Percentiles rank a stretch among this genome's conserved stretches.
Conservation (phyloP, 495 filamentous ascomycete genomes). For the Penicillium roqueforti region DNA sequence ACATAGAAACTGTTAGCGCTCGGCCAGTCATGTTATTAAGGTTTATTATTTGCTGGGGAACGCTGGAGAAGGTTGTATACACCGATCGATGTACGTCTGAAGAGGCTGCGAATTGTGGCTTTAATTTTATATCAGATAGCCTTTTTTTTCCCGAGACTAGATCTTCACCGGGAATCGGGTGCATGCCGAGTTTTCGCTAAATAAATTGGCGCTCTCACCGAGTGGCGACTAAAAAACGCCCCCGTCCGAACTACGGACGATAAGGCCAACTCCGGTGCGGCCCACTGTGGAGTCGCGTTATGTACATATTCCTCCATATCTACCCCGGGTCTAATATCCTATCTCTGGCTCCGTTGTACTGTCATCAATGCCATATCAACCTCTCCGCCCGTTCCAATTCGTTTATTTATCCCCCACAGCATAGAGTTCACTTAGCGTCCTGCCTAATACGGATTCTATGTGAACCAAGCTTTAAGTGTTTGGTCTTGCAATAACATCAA, state of each 20-base stretch:
- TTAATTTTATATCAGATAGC: not conserved
- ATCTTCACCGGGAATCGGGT: not conserved
- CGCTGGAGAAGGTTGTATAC: not conserved
- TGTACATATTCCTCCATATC: not conserved
- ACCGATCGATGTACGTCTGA: no score
- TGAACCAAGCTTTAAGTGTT: not conserved
- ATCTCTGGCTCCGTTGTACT: not conserved
- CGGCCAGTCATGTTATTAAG: not conserved
- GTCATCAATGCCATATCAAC: not conserved
- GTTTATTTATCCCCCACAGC: not conserved
- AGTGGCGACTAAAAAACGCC: conserved; percentile 3
- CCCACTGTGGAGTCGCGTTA: not conserved
- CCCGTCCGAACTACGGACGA: not conserved
- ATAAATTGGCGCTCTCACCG: not conserved
- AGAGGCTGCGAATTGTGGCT: not conserved
- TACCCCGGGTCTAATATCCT: not conserved
- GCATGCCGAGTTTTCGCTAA: not conserved
- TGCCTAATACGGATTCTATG: not conserved
- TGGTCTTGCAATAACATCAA: not conserved
- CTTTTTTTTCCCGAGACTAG: not conserved
- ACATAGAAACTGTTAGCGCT: not conserved
- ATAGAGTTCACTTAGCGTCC: not conserved
- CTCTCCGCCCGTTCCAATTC: not conserved
- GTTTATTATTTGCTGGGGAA: not conserved
- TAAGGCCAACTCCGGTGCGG: not conserved